Conservation (phyloP, 2,329 filamentous ascomycete species). For the Aspergillus niger region DNA sequence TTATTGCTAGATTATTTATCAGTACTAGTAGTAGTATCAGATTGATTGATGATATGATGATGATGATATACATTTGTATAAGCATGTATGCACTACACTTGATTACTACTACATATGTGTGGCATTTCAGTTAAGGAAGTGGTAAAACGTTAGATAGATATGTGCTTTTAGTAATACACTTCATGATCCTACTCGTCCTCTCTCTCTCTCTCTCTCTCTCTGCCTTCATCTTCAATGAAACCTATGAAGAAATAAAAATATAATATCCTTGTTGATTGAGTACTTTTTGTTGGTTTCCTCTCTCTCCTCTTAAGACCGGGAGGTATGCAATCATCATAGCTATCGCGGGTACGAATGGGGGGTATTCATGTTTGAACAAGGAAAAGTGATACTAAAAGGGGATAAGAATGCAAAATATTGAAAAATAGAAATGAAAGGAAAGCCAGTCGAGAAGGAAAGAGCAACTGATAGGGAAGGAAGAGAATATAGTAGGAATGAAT, state of each 20-base stretch:
- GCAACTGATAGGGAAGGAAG: neutral
- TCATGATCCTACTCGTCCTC: too few species aligned
- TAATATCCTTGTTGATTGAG: neutral
- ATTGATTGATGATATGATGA: too few species aligned
- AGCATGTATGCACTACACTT: too few species aligned
- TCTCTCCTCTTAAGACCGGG: neutral
- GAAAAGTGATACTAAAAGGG: neutral
- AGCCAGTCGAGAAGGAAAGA: neutral
- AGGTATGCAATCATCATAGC: slow-evolving; percentile 1
- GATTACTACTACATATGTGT: too few species aligned
- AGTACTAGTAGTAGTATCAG: too few species aligned
- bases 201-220: neutral
- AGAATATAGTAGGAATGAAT: neutral
- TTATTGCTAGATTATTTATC: too few species aligned
- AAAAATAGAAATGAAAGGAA: slow-evolving; percentile 12
- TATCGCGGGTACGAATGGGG: slow-evolving; percentile 3
- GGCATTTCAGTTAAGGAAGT: too few species aligned
- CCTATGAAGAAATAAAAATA: neutral
- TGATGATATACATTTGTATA: too few species aligned
- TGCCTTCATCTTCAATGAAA: neutral
- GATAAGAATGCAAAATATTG: slow-evolving; percentile 8
- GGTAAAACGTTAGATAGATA: too few species aligned
- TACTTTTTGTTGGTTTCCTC: neutral
- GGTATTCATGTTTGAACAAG: neutral
- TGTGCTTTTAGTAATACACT: too few species aligned